A percentile compares a stretch with the other conserved stretches of the same genome.
phyloP scores from a whole-genome alignment of 208 protist species.

The Acanthamoeba royreba region DNA sequence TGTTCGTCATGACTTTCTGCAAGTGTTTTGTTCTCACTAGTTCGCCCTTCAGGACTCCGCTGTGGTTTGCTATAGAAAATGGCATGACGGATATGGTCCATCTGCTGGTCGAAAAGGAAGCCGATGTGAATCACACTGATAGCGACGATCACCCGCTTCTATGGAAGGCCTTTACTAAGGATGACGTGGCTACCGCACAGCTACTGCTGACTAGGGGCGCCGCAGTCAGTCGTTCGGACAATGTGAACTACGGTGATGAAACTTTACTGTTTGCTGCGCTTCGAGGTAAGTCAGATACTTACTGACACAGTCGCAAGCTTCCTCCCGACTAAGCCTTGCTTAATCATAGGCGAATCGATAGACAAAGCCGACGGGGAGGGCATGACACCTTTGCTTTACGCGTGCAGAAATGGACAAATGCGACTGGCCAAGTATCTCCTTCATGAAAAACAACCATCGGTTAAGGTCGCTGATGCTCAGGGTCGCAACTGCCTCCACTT shows the following conservation, averaged over 20 bases:
- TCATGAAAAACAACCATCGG: background rate
- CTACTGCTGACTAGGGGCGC: background rate
- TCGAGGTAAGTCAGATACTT: background rate
- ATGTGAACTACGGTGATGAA: background rate
- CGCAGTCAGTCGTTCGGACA: background rate
- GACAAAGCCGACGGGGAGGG: background rate
- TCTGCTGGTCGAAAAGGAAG: background rate
- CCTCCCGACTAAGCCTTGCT: background rate
- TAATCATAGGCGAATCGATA: background rate
- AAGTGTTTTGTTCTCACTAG: background rate
- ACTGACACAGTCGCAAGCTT: too few relatives aligned
- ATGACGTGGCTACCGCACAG: background rate
- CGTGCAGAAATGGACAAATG: background rate
- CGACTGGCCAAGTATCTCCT: background rate
- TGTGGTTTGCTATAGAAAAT: background rate
- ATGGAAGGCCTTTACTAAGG: background rate
- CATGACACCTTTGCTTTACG: background rate
- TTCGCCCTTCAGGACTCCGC: background rate
- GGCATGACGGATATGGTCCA: background rate
- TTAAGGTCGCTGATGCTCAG: background rate
- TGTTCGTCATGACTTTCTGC: background rate
- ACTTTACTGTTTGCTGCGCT: background rate
- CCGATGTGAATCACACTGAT: background rate
- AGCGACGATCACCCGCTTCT: background rate
- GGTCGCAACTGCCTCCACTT: background rate